Evolutionary conservation across 2,329 filamentous ascomycete species (phyloP).

Genomic region (Cladosporium austrohemisphaericum): DNA sequence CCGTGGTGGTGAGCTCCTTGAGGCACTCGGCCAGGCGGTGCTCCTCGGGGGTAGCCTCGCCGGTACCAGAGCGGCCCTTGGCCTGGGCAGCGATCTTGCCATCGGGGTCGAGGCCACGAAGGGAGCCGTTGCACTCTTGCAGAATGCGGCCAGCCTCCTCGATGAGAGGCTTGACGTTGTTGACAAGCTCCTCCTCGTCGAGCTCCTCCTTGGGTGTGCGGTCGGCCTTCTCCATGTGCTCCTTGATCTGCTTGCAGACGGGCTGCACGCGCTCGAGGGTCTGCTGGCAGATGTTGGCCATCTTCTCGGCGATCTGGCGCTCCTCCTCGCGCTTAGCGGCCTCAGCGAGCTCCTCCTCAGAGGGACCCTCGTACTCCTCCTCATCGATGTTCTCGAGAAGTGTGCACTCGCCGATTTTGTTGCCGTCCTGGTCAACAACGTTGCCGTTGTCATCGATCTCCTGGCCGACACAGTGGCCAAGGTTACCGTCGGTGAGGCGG

Average conservation of each 20-base stretch:
- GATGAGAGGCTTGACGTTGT: conserved; percentile 80
- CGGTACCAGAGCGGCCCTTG: conserved; percentile 71
- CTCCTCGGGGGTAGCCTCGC: conserved; percentile 78
- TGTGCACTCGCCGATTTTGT: conserved; percentile 61
- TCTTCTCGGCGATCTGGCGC: conserved; percentile 71
- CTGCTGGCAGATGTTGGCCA: conserved; percentile 68
- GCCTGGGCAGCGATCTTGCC: conserved; percentile 80
- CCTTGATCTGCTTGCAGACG: conserved; percentile 80
- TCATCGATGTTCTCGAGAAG: conserved; percentile 57
- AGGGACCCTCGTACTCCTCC: conserved; percentile 55
- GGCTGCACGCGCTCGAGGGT: conserved; percentile 81
- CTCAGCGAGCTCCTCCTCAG: conserved; percentile 51
- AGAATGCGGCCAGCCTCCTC: conserved; percentile 81
- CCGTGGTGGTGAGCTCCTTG: conserved; percentile 78
- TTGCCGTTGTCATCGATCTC: conserved; percentile 53
- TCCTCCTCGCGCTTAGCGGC: conserved; percentile 60
- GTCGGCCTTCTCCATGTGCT: conserved; percentile 78
- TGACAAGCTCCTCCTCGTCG: conserved; percentile 84
- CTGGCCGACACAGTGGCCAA: conserved; percentile 50
- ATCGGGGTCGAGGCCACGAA: conserved; percentile 85
- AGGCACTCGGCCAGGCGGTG: conserved; percentile 78
- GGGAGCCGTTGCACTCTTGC: conserved; percentile 78
- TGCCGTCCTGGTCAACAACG: conserved; percentile 54
- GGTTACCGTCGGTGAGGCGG: conserved; percentile 48
- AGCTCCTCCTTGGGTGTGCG: conserved; percentile 79